phyloP scores from a whole-genome alignment of 768 basidiomycete species.

The Mycena galericulata region DNA sequence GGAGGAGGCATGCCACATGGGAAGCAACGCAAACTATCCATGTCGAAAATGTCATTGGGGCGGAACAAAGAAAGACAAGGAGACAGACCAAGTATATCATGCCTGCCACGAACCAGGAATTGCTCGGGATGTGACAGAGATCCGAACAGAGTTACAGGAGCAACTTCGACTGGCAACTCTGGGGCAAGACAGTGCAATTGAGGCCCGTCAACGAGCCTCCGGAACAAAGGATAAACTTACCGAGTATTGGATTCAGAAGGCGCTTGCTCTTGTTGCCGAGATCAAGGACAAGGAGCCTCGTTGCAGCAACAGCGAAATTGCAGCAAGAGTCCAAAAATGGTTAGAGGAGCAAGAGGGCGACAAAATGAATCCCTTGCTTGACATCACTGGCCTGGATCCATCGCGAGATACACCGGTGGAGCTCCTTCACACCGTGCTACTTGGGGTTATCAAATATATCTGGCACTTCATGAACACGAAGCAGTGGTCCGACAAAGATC shows the following conservation, averaged over 20 bases:
- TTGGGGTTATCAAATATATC: constrained; percentile 49
- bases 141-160: constrained; percentile 13
- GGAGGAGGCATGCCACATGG: constrained; percentile 48
- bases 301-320: not conserved
- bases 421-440: constrained; percentile 10
- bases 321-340: constrained; percentile 10
- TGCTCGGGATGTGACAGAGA: constrained; percentile 26
- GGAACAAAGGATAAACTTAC: constrained; percentile 49
- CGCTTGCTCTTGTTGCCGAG: constrained; percentile 30
- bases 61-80: constrained; percentile 39
- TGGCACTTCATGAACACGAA: constrained; percentile 45
- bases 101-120: constrained; percentile 32
- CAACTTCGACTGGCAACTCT: constrained; percentile 37
- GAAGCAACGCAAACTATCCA: constrained; percentile 46
- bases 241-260: constrained; percentile 45
- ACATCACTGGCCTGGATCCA: not conserved
- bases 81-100: constrained; percentile 45
- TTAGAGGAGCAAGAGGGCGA: constrained; percentile 9
- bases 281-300: constrained; percentile 11
- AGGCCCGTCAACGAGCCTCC: constrained; percentile 37
- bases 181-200: constrained; percentile 30
- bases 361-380: constrained; percentile 21
- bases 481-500: constrained; percentile 36
- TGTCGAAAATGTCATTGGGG: constrained; percentile 50
- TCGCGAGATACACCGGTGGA: constrained; percentile 3